Evolutionary conservation across 352 stramenopile species (phyloP).

Genomic region (Aphanomyces cochlioides): DNA sequence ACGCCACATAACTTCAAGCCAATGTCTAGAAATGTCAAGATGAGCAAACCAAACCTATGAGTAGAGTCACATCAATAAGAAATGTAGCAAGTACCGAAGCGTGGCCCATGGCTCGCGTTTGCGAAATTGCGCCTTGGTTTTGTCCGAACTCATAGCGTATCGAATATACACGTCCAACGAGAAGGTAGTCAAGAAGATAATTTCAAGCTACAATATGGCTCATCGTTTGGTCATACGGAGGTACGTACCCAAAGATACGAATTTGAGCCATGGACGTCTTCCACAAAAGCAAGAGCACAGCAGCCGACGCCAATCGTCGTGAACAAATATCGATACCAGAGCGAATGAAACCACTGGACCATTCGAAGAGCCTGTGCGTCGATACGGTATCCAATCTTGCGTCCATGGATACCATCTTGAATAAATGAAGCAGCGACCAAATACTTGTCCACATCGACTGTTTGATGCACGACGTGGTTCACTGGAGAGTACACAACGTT

Average conservation of each 20-base stretch:
- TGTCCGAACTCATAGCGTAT: constrained; percentile 79
- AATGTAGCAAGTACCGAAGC: constrained; percentile 36
- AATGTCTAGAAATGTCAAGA: constrained; percentile 55
- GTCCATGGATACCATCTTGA: constrained; percentile 74
- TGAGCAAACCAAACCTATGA: constrained; percentile 44
- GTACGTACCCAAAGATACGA: constrained; percentile 39
- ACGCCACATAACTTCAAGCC: constrained; percentile 46
- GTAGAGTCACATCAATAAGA: neutral
- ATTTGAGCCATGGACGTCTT: constrained; percentile 37
- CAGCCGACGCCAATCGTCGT: constrained; percentile 62
- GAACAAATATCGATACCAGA: constrained; percentile 65
- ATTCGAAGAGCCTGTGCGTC: constrained; percentile 63
- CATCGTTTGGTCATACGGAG: neutral
- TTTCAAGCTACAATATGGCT: constrained; percentile 39
- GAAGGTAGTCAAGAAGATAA: constrained; percentile 63
- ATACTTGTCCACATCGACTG: constrained; percentile 60
- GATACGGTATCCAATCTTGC: constrained; percentile 76
- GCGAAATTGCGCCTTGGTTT: constrained; percentile 73
- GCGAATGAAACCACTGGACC: constrained; percentile 70
- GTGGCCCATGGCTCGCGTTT: constrained; percentile 72
- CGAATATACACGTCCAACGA: constrained; percentile 59
- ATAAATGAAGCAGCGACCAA: constrained; percentile 76
- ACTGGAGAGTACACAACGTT: constrained; percentile 17
- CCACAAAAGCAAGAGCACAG: constrained; percentile 62
- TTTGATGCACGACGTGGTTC: constrained; percentile 27